Evolutionary conservation across 352 stramenopile genomes (phyloP).

Genomic region (Pilasporangium apinafurcum): DNA sequence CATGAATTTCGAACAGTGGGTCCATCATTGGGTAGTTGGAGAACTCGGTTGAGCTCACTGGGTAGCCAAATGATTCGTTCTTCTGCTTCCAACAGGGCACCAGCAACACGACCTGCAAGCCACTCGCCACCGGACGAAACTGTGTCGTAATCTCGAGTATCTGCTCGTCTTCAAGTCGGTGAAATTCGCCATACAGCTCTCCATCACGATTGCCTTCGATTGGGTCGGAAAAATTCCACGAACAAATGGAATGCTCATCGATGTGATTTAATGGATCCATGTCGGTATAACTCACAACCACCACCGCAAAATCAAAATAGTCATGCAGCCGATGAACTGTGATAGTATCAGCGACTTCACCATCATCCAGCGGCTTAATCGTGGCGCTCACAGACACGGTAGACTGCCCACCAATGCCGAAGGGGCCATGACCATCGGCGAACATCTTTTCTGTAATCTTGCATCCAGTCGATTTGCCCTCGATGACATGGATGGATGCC

Average conservation of each 20-base stretch:
- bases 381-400: slow-evolving; percentile 41
- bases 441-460: slow-evolving; percentile 81
- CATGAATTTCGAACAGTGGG: slow-evolving; percentile 59
- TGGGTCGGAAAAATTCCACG: slow-evolving; percentile 50
- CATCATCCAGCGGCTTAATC: slow-evolving; percentile 34
- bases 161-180: slow-evolving; percentile 26
- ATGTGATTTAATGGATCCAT: slow-evolving; percentile 26
- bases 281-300: slow-evolving; percentile 54
- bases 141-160: slow-evolving; percentile 29
- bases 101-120: slow-evolving; percentile 63
- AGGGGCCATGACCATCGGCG: slow-evolving; percentile 49
- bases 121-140: slow-evolving; percentile 44
- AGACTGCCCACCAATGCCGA: slow-evolving; percentile 34
- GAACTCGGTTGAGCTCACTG: slow-evolving; percentile 63
- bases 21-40: slow-evolving; percentile 69
- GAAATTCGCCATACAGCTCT: slow-evolving; percentile 53
- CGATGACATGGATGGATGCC: slow-evolving; percentile 53
- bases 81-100: slow-evolving; percentile 83
- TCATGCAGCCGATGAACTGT: slow-evolving; percentile 59
- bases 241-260: slow-evolving; percentile 48
- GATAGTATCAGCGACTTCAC: slow-evolving; percentile 62
- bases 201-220: slow-evolving; percentile 28
- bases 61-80: slow-evolving; percentile 68
- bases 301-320: slow-evolving; percentile 80
- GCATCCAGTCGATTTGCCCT: slow-evolving; percentile 46